phyloP scores from a whole-genome alignment of 306 rosid genomes.

The Trifolium subterraneum region DNA sequence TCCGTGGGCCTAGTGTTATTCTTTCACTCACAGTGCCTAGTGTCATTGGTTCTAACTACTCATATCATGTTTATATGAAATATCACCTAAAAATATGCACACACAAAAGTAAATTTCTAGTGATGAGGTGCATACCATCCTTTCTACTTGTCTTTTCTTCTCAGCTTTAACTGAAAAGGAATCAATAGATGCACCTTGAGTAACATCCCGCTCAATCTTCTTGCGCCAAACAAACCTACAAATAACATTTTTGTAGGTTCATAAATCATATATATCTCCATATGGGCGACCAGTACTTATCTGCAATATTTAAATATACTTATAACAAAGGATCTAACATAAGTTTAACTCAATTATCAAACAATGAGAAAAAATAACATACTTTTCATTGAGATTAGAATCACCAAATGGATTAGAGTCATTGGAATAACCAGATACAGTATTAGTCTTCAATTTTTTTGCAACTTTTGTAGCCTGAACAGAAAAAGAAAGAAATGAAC shows the following conservation, averaged over 20 bases:
- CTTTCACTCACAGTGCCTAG: background rate
- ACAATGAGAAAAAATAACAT: constrained; percentile 34
- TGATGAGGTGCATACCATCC: constrained; percentile 67
- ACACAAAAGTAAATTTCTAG: constrained; percentile 9
- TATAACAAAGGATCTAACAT: constrained; percentile 5
- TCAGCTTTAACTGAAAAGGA: constrained; percentile 75
- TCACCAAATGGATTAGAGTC: constrained; percentile 97
- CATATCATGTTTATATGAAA: constrained; percentile 1
- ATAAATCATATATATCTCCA: constrained; percentile 10
- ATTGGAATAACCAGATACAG: constrained; percentile 85
- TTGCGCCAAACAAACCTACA: constrained; percentile 96
- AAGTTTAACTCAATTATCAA: constrained; percentile 6
- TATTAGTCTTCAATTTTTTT: constrained; percentile 68
- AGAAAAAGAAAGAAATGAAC: background rate
- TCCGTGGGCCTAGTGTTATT: background rate
- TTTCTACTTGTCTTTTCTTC: constrained; percentile 75
- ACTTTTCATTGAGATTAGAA: constrained; percentile 92
- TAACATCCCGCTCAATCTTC: constrained; percentile 91
- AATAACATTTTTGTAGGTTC: constrained; percentile 34
- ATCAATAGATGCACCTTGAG: constrained; percentile 74
- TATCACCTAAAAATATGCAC: background rate
- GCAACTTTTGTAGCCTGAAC: constrained; percentile 69
- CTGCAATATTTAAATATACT: constrained; percentile 10
- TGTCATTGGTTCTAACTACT: background rate
- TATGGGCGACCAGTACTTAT: constrained; percentile 4